Evolutionary conservation across 75 land plant species (phyloP), one percentile per base, ranked within the genome.

Genomic region (Cunninghamia lanceolata): DNA sequence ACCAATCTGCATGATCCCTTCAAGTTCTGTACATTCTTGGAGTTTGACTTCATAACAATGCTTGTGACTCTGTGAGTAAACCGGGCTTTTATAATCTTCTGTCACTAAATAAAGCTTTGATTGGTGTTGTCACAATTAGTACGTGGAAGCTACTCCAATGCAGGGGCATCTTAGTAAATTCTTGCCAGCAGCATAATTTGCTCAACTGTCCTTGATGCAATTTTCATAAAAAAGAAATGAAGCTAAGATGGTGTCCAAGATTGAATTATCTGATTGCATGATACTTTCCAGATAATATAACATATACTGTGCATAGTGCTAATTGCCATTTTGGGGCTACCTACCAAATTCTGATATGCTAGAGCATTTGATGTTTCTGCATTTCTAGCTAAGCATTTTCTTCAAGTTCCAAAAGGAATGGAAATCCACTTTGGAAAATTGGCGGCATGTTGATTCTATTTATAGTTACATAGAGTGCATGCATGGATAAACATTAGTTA

Each of bases 181-280:
- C n/a, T n/a, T n/a, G n/a, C n/a, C n/a, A n/a, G 78, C 78, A 75
- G 78, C 78, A 35, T 35, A 75, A 75, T 76, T 38, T 76, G 36
- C 36, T 38, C 43, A 17, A 76, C 79, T 73, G 10, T 28, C 15
- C 76, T 73, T 35, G 35, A 73, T 32, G 32, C 36, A 34, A 4
- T 34, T 73, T 1, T 13, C 36, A 73, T 73, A 32, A 34, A 73
- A 32, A 73, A 34, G 30, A 36, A 32, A 15, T 34, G 1, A 35
- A 73, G 76, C 35, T 28, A 15, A 32, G 76, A 34, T 32, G 76
- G 9, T 9, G 9, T 9, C 52, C 9, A 50, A 9, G 52, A 0
- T 9, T 5, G 52, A 50, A 50, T 50, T 9, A 9, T 50, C 52
- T 50, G 9, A 5, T 50, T 50, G 52, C 6, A 9, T 7, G 52